Base-by-base conservation (phyloP, 2,329 filamentous ascomycete species). In the Didymella arachidicola region DNA sequence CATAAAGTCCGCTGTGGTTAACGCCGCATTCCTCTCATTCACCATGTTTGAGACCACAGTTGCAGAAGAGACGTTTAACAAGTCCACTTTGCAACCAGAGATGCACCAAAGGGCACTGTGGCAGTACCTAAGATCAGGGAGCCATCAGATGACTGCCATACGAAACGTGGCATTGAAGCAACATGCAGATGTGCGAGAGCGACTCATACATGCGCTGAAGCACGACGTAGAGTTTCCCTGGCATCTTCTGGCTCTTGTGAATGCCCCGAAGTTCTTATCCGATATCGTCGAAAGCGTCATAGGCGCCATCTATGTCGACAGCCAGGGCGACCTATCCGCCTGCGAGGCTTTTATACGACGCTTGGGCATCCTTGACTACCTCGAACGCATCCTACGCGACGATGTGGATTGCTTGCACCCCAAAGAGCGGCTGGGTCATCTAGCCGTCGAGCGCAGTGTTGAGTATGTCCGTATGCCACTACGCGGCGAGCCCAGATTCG, bases 221-320 rank as follows among this genome's bases (percentile, higher is more conserved):
- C 46, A 74, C 0, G 84, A 84, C 0, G 61, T 64, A 0, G 75
- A 79, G 16, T 96, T 93, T 69, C 95, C 94, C 0, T 98, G 94
- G 94, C 81, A 85, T 1, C 76, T 87, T 0, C 84, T 98, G 0
- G 81, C 87, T 0, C 81, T 84, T 0, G 79, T 96, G 0, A 62
- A 69, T 27, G 47, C 68, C 10, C 68, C 68, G 1, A 70, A 71
- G 22, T 67, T 66, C 25, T 52, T 71, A n/a, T 70, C 67, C 12
- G 67, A 71, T 73, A 78, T 97, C 7, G 81, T 97, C 10, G 94
- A 98, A 78, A 86, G 86, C 30, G 73, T 96, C 0, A 76, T 98
- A 0, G 94, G 91, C 0, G 93, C 93, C 0, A 83, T 97, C 0
- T 97, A 90, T 81, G 80, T 97, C 19, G 95, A 98, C 73, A 90